These are phyloP conservation scores for Phoenix roebelenii DNA, from an alignment of 176 grass and related monocot species.

Conservation along the genomic window DNA sequence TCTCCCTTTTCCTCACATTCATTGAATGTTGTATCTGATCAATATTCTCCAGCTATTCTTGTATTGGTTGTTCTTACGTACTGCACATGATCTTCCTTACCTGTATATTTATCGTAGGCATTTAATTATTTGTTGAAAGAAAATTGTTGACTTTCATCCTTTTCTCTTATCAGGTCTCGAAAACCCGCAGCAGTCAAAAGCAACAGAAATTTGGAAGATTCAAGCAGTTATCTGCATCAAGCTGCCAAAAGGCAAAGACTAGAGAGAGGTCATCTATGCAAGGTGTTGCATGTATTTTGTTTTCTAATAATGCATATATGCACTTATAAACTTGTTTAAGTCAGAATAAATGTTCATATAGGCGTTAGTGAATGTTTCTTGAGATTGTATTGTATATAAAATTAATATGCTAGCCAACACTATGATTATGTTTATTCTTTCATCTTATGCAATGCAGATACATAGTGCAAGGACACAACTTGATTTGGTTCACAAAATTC, in stretches of 20 bases:
- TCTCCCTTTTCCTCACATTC: neutral
- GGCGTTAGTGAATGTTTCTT: too few relatives aligned
- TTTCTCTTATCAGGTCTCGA: constrained; percentile 35
- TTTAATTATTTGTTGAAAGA: too few relatives aligned
- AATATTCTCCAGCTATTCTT: too few relatives aligned
- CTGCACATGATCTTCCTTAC: too few relatives aligned
- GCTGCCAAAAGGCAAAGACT: constrained; percentile 85
- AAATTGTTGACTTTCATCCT: too few relatives aligned
- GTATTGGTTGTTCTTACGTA: too few relatives aligned
- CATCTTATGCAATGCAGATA: constrained; percentile 33
- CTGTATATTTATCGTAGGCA: too few relatives aligned
- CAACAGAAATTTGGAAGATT: constrained; percentile 32
- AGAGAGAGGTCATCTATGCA: constrained; percentile 79
- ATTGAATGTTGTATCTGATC: too few relatives aligned
- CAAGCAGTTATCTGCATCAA: constrained; percentile 58
- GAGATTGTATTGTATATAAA: too few relatives aligned
- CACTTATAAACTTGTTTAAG: too few relatives aligned
- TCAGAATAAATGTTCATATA: too few relatives aligned
- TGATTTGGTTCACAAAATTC: constrained; percentile 64
- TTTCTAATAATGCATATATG: too few relatives aligned
- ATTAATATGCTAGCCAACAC: neutral
- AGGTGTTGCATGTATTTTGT: constrained; percentile 29
- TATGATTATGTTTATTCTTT: neutral
- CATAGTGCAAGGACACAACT: constrained; percentile 18
- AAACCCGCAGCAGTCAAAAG: constrained; percentile 38